Percentiles rank a stretch among this genome's conserved stretches.
Evolutionary conservation across 257 asterid genomes (phyloP).

Genomic region (Rubia yunnanensis): DNA sequence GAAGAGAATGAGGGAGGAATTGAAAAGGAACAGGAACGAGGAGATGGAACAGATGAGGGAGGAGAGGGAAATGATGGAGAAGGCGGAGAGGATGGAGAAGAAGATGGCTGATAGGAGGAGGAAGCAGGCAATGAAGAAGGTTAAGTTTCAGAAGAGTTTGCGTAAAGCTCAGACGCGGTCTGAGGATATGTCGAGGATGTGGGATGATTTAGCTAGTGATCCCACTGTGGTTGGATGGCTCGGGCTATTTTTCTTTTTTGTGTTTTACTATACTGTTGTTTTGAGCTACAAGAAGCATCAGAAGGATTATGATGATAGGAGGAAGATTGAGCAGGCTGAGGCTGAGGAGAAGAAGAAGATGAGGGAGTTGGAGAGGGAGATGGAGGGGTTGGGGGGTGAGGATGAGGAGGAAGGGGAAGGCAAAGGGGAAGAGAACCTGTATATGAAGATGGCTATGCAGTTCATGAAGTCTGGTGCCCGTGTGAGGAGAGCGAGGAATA

Average conservation of each 20-base stretch:
- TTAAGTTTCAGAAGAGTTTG: constrained; percentile 38
- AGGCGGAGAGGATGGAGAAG: constrained; percentile 45
- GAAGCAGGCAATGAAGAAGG: constrained; percentile 49
- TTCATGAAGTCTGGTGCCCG: constrained; percentile 98
- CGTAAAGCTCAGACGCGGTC: constrained; percentile 43
- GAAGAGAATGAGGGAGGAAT: constrained; percentile 51
- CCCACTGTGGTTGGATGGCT: constrained; percentile 54
- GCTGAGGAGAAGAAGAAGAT: constrained; percentile 91
- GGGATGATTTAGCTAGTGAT: constrained; percentile 69
- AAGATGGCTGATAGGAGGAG: constrained; percentile 66
- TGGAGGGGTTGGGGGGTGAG: constrained; percentile 47
- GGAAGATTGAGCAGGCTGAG: constrained; percentile 82
- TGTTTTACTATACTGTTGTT: constrained; percentile 73
- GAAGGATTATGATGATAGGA: constrained; percentile 92
- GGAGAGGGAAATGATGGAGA: constrained; percentile 53
- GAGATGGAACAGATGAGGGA: constrained; percentile 42
- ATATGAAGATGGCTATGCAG: constrained; percentile 62
- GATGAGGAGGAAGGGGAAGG: constrained; percentile 61
- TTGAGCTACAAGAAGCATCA: constrained; percentile 74
- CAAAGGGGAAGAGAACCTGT: constrained; percentile 62
- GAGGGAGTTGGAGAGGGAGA: constrained; percentile 71
- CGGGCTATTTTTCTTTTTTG: constrained; percentile 68
- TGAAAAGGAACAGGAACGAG: constrained; percentile 23
- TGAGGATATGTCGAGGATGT: constrained; percentile 38
- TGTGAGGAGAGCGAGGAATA: constrained; percentile 54